Evolutionary conservation across 1,139 yeast genomes (phyloP).

Genomic region (Kodamaea fungicola): DNA sequence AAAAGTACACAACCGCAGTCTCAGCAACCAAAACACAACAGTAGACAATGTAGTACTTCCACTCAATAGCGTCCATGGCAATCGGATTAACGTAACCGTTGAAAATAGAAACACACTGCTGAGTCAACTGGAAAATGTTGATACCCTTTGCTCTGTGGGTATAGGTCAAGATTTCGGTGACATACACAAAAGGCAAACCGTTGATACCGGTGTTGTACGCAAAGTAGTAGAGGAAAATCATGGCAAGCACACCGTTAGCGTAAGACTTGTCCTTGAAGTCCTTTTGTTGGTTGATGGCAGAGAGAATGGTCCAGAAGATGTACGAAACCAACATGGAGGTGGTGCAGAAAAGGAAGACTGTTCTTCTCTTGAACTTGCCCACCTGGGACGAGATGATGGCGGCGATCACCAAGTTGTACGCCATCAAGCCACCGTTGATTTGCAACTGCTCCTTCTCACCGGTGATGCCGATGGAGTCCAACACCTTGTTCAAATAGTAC

Average conservation of each 20-base stretch:
- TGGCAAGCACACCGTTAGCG: slow-evolving; percentile 45
- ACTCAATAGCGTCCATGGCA: slow-evolving; percentile 55
- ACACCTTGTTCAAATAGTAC: slow-evolving; percentile 47
- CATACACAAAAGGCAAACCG: slow-evolving; percentile 36
- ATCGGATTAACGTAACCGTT: slow-evolving; percentile 55
- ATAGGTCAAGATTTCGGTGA: slow-evolving; percentile 45
- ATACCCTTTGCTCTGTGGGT: slow-evolving; percentile 45
- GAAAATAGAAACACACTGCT: slow-evolving; percentile 24
- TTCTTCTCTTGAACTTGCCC: slow-evolving; percentile 39
- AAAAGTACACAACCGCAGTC: slow-evolving; percentile 34
- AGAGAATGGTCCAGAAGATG: slow-evolving; percentile 36
- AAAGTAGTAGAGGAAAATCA: slow-evolving; percentile 41
- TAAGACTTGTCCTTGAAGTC: slow-evolving; percentile 29
- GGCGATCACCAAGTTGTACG: slow-evolving; percentile 38
- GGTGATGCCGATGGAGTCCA: slow-evolving; percentile 49
- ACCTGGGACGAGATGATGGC: slow-evolving; percentile 26
- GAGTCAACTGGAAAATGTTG: slow-evolving; percentile 27
- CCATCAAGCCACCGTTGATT: slow-evolving; percentile 45
- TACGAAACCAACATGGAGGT: slow-evolving; percentile 33
- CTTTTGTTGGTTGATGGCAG: slow-evolving; percentile 37
- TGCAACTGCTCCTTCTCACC: slow-evolving; percentile 38
- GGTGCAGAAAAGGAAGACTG: slow-evolving; percentile 37
- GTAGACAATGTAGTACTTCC: slow-evolving; percentile 61
- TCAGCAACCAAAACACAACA: slow-evolving; percentile 39
- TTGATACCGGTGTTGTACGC: slow-evolving; percentile 38